A percentile compares a stretch with the other conserved stretches of the same genome.
Evolutionary conservation across 129 eudicot species (phyloP).

Genomic region (Dittrichia graveolens): DNA sequence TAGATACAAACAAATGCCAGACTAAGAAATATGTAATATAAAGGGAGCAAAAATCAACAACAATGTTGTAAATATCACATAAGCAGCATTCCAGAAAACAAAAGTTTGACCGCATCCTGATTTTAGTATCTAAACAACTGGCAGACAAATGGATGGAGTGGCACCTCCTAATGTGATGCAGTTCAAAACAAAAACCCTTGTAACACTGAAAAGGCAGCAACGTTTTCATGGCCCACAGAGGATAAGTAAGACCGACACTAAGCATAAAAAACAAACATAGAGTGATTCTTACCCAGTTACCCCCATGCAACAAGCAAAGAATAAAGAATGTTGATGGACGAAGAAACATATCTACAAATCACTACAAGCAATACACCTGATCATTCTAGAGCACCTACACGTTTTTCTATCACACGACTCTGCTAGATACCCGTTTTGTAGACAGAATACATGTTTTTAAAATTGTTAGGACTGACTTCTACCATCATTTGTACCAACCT

Average conservation of each 20-base stretch:
- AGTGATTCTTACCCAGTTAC: no score
- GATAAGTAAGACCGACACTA: not conserved
- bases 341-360: no score
- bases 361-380: no score
- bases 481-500: not conserved
- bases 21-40: not conserved
- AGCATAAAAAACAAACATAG: not conserved
- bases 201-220: not conserved
- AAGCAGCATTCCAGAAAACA: not conserved
- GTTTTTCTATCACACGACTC: not conserved
- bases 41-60: not conserved
- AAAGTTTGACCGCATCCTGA: not conserved
- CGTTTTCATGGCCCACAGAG: no score
- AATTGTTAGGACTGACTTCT: not conserved
- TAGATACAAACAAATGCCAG: not conserved
- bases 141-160: not conserved
- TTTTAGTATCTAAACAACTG: slow-evolving; percentile 7
- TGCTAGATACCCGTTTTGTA: not conserved
- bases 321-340: no score
- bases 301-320: no score
- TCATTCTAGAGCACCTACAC: not conserved
- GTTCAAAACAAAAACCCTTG: not conserved
- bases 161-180: not conserved
- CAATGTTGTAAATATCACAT: not conserved
- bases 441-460: not conserved